Base-by-base conservation (phyloP, 1,284 basidiomycete genomes). In the Leccinum ambiguum region DNA sequence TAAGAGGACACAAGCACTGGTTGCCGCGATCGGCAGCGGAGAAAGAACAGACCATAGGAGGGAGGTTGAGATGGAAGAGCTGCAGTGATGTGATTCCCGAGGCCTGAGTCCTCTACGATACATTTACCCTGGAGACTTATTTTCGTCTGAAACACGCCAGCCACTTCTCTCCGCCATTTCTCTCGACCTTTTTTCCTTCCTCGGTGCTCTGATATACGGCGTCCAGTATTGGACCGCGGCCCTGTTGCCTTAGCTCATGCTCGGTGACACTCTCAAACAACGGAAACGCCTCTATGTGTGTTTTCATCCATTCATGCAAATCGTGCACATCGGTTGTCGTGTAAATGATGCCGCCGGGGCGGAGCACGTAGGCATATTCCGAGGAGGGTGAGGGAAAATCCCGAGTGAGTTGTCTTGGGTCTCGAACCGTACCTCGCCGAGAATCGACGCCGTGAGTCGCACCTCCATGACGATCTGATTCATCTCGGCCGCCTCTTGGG, bases 281-380 rank as follows among this genome's bases (percentile, higher is more conserved):
- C 0, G 96, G 95, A 75, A 96, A 97, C 0, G 82, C 84, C 60
- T 86, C 86, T 18, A 99, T 82, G 79, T 98, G 97, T 9, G 85
- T 81, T 63, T 87, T 90, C 95, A 98, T 99, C 97, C 97, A 99
- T 63, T 91, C 85, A 76, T 97, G 92, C 13, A 99, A 83, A 74
- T 98, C 95, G 67, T 88, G 85, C 30, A 99, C 97, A 74, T 99
- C 97, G 3, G 97, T 99, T 75, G 98, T 97, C 8, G 97, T 98
- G 80, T 99, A 99, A 14, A 98, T 84, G 71, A 98, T 91, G 0
- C 97, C 97, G 11, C 94, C 96, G 0, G 94, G 93, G 33, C 88
- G 86, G 26, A 99, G 85, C 23, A 94, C 91, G 75, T 94, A 98
- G 2, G 97, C 97, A 73, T 99, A 99, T 82, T 91, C 81, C 95